Percentiles rank a stretch among this genome's conserved stretches.
Evolutionary conservation across 345 rosid genomes (phyloP).

Genomic region (Cardiospermum halicacabum): DNA sequence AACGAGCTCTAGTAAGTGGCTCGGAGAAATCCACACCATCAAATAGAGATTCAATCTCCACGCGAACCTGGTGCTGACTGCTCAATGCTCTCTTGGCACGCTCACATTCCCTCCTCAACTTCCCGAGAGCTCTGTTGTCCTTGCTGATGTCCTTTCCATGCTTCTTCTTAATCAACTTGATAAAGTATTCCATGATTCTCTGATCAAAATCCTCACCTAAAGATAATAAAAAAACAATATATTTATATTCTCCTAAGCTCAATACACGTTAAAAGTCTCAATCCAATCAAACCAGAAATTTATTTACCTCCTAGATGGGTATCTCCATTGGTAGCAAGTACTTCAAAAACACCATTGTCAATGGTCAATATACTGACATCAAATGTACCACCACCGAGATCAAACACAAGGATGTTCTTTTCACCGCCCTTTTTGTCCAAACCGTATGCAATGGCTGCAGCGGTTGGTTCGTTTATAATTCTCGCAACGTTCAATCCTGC

Average conservation of each 20-base stretch:
- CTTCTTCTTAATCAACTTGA: constrained; percentile 30
- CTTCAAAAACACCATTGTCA: constrained; percentile 27
- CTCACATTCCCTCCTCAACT: constrained; percentile 28
- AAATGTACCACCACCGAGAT: constrained; percentile 8
- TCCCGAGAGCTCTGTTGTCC: constrained; percentile 29
- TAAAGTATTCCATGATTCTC: constrained; percentile 29
- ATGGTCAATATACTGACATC: constrained; percentile 27
- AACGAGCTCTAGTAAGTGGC: constrained; percentile 19
- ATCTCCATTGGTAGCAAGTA: constrained; percentile 24
- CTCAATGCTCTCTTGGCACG: constrained; percentile 29
- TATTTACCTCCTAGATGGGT: constrained; percentile 25
- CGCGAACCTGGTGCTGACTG: constrained; percentile 22
- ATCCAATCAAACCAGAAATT: background rate
- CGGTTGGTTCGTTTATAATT: constrained; percentile 27
- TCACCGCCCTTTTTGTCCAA: constrained; percentile 26
- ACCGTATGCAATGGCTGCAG: constrained; percentile 26
- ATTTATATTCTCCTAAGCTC: background rate
- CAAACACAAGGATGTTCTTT: constrained; percentile 27
- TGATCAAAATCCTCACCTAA: constrained; percentile 30
- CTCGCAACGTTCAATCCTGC: constrained; percentile 22
- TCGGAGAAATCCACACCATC: constrained; percentile 28
- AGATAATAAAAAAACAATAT: background rate
- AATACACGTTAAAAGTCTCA: background rate
- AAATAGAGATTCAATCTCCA: constrained; percentile 28
- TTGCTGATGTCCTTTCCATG: constrained; percentile 27